A percentile compares a stretch with the other conserved stretches of the same genome.
phyloP scores from a whole-genome alignment of 108 stramenopile genomes.

The Discostella stelligeroides region DNA sequence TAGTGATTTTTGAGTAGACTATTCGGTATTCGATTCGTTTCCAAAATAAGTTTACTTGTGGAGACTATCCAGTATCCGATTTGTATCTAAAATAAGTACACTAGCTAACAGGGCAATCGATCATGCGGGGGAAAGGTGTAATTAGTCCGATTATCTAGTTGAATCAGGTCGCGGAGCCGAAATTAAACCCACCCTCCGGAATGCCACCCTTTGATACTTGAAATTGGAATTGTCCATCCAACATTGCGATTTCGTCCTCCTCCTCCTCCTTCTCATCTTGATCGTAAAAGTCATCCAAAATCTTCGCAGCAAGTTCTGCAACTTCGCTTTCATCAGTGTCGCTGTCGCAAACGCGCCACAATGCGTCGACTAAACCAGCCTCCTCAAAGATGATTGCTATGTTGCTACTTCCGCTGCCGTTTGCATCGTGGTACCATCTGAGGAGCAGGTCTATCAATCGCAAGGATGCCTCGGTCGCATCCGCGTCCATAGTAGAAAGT shows the following conservation, averaged over 20 bases:
- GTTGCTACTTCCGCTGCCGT: background rate
- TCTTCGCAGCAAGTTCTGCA: conserved; percentile 33
- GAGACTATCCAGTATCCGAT: no score
- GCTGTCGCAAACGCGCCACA: conserved; percentile 39
- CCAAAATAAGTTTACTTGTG: no score
- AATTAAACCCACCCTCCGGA: background rate
- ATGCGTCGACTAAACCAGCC: conserved; percentile 38
- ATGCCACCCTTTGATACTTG: conserved; percentile 4
- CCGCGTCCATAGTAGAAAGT: conserved; percentile 17
- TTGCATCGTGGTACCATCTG: background rate
- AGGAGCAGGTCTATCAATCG: conserved; percentile 28
- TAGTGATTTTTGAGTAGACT: no score
- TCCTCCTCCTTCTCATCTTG: conserved; percentile 20
- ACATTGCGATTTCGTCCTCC: conserved; percentile 3
- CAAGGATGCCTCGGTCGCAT: conserved; percentile 22
- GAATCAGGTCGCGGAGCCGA: background rate
- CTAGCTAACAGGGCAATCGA: no score
- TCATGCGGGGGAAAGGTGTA: no score
- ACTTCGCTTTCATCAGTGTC: conserved; percentile 33
- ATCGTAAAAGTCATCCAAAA: conserved; percentile 40
- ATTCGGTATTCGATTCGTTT: no score
- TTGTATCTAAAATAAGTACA: no score
- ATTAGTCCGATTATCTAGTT: no score
- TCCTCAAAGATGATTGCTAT: conserved; percentile 36
- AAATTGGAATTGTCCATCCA: conserved; percentile 24